Evolutionary conservation across 345 rosid species (phyloP).

Genomic region (Mallotus nudiflorus): DNA sequence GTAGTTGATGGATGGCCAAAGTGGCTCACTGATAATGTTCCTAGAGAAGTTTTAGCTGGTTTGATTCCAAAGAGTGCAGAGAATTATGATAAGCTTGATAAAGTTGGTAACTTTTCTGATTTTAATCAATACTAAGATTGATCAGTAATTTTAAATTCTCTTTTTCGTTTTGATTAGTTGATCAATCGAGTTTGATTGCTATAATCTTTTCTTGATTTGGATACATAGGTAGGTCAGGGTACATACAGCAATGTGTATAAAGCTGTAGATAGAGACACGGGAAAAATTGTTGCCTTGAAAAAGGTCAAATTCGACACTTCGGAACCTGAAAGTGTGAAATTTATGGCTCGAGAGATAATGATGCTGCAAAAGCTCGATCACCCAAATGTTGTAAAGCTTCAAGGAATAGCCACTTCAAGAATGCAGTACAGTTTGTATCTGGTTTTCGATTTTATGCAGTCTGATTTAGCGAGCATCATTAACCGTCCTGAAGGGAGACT

Average conservation of each 20-base stretch:
- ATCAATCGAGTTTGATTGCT: not conserved
- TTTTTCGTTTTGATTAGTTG: not conserved
- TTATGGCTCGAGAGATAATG: slow-evolving; percentile 73
- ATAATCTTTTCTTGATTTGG: slow-evolving; percentile 8
- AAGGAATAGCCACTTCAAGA: slow-evolving; percentile 71
- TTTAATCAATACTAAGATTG: not conserved
- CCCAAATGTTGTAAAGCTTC: slow-evolving; percentile 70
- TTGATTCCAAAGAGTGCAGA: slow-evolving; percentile 63
- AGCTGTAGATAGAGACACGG: slow-evolving; percentile 67
- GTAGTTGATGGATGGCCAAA: slow-evolving; percentile 62
- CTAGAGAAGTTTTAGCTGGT: slow-evolving; percentile 46
- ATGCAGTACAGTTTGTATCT: slow-evolving; percentile 71
- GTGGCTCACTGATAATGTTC: slow-evolving; percentile 60
- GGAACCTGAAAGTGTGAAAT: slow-evolving; percentile 75
- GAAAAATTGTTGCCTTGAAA: slow-evolving; percentile 75
- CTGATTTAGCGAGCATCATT: slow-evolving; percentile 55
- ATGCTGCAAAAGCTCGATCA: slow-evolving; percentile 64
- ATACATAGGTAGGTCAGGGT: slow-evolving; percentile 52
- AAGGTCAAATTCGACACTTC: slow-evolving; percentile 69
- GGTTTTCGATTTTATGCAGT: slow-evolving; percentile 63
- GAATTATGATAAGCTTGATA: slow-evolving; percentile 57
- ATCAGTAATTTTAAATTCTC: no score
- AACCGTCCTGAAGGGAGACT: slow-evolving; percentile 43
- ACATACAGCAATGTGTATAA: slow-evolving; percentile 80
- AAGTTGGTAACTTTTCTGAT: slow-evolving; percentile 34